Conservation (phyloP, 805 yeast species). For the Suhomyces pyralidae region DNA sequence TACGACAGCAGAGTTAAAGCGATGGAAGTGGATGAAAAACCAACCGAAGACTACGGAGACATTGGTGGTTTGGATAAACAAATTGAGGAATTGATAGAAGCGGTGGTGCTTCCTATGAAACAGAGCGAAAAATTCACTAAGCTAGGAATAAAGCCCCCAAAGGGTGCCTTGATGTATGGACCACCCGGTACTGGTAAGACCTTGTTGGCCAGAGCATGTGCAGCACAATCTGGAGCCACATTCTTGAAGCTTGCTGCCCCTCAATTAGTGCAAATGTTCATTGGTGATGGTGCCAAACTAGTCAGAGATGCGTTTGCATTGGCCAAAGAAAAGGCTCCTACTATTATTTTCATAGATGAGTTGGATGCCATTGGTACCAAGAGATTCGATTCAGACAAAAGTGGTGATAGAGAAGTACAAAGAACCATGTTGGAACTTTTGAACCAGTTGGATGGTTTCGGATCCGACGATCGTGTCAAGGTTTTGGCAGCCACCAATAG, state of each 20-base stretch:
- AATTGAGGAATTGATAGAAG: slow-evolving; percentile 96
- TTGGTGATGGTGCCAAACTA: slow-evolving; percentile 47
- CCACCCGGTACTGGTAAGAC: slow-evolving; percentile 51
- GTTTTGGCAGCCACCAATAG: slow-evolving; percentile 98
- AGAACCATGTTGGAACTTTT: slow-evolving; percentile 49
- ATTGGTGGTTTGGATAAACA: slow-evolving; percentile 98
- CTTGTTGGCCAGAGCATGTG: slow-evolving; percentile 47
- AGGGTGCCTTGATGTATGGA: slow-evolving; percentile 48
- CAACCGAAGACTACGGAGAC: slow-evolving; percentile 94
- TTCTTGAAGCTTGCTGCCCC: slow-evolving; percentile 46
- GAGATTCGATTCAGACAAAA: slow-evolving; percentile 44
- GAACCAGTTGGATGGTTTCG: slow-evolving; percentile 81
- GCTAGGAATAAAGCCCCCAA: slow-evolving; percentile 77
- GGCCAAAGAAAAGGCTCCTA: slow-evolving; percentile 47
- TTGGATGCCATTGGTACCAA: slow-evolving; percentile 48
- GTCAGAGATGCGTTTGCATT: slow-evolving; percentile 46
- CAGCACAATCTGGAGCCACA: slow-evolving; percentile 46
- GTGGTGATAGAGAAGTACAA: slow-evolving; percentile 47
- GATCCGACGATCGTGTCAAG: slow-evolving; percentile 94
- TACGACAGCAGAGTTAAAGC: slow-evolving; percentile 98
- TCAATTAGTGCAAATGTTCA: slow-evolving; percentile 46
- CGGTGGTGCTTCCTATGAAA: slow-evolving; percentile 97
- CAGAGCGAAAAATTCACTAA: slow-evolving; percentile 94
- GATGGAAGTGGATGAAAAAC: slow-evolving; percentile 99
- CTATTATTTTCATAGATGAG: slow-evolving; percentile 46